Conservation (phyloP, 495 filamentous ascomycete species). For the Lasiosphaeria ovina region DNA sequence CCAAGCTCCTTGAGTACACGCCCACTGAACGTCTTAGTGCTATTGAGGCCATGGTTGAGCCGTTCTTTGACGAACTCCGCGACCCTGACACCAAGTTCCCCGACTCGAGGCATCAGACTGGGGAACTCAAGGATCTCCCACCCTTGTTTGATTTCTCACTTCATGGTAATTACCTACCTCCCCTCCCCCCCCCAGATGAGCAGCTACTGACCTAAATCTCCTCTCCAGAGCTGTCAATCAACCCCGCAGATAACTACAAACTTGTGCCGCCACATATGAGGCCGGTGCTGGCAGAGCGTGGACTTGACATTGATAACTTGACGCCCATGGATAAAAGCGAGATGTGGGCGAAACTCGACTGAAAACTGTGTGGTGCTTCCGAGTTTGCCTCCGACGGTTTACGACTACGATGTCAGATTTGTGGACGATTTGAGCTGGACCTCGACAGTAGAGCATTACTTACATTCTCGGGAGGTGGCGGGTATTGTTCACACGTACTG, state of each 20-base stretch:
- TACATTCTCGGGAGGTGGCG: constrained; percentile 26
- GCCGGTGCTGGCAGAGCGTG: constrained; percentile 66
- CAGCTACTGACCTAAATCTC: background rate
- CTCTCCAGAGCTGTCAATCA: constrained; percentile 84
- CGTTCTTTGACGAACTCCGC: constrained; percentile 96
- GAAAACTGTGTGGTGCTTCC: constrained; percentile 39
- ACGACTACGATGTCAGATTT: constrained; percentile 15
- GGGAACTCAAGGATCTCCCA: constrained; percentile 74
- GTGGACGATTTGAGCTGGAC: constrained; percentile 26
- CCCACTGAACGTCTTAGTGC: constrained; percentile 92
- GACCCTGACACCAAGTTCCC: constrained; percentile 84
- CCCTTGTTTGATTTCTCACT: constrained; percentile 88
- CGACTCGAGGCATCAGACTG: constrained; percentile 85
- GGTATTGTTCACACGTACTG: constrained; percentile 24
- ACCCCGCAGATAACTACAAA: constrained; percentile 77
- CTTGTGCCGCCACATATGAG: constrained; percentile 84
- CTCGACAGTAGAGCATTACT: constrained; percentile 29
- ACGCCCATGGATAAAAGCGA: constrained; percentile 85
- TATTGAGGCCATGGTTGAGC: constrained; percentile 95
- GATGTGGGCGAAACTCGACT: constrained; percentile 98
- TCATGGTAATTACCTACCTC: constrained; percentile 65
- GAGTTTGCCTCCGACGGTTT: constrained; percentile 18
- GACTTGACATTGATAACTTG: constrained; percentile 92
- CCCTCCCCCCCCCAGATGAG: background rate
- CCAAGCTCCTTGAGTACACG: constrained; percentile 90